Percentiles rank a stretch among this genome's conserved stretches.
Evolutionary conservation across 108 stramenopile species (phyloP).

Genomic region (Skeletonema grethae): DNA sequence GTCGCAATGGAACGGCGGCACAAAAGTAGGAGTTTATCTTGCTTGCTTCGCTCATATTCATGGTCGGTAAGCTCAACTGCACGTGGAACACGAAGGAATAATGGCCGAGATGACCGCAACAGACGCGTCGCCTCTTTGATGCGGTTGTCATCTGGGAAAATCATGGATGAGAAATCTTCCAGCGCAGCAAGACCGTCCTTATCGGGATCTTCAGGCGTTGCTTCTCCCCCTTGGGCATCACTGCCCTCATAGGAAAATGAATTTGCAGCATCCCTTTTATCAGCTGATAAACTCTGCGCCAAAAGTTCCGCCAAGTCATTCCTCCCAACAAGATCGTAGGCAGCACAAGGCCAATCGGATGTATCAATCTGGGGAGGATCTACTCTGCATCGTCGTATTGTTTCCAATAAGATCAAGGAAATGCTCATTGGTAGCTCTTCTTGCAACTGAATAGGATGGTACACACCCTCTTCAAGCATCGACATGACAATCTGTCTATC

Average conservation of each 20-base stretch:
- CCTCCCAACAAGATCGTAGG: constrained; percentile 80
- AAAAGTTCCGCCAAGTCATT: constrained; percentile 68
- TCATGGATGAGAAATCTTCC: constrained; percentile 80
- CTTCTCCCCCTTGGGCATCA: background rate
- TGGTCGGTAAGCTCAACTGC: constrained; percentile 88
- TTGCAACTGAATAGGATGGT: constrained; percentile 40
- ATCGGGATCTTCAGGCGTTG: constrained; percentile 54
- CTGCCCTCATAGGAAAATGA: constrained; percentile 10
- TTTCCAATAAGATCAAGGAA: constrained; percentile 70
- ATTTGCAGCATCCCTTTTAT: constrained; percentile 1
- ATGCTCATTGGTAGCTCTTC: constrained; percentile 69
- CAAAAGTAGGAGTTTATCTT: constrained; percentile 82
- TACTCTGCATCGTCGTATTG: constrained; percentile 60
- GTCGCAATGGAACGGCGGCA: constrained; percentile 86
- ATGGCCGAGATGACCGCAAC: constrained; percentile 86
- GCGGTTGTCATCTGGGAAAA: constrained; percentile 90
- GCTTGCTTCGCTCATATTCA: constrained; percentile 87
- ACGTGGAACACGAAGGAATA: constrained; percentile 79
- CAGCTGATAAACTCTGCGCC: constrained; percentile 4
- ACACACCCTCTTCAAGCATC: constrained; percentile 73
- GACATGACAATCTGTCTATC: constrained; percentile 49
- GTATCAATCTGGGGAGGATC: constrained; percentile 47
- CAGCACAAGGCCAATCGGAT: constrained; percentile 47
- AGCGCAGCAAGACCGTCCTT: constrained; percentile 79
- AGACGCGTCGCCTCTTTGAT: constrained; percentile 88